These are phyloP conservation scores for Pseudocercospora musae DNA, from an alignment of 2,329 filamentous ascomycete species.

Conservation along the genomic window DNA sequence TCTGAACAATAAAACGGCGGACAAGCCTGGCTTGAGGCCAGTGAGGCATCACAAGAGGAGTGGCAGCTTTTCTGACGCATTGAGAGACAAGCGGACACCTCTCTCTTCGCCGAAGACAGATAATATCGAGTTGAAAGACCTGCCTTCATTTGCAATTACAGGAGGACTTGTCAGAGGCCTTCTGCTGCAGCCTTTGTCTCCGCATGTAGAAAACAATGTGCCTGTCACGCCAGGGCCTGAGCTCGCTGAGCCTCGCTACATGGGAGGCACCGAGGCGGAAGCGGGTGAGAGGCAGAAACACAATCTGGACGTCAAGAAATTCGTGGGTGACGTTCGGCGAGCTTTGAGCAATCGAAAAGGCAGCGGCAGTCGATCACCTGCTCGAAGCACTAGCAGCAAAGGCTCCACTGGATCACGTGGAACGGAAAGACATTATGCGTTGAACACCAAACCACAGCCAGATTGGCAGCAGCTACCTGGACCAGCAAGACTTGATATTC, in stretches of 20 bases:
- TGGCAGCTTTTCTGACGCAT: constrained; percentile 80
- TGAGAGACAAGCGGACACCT: constrained; percentile 64
- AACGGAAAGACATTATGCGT: constrained; percentile 4
- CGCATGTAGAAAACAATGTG: constrained; percentile 63
- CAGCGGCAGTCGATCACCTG: constrained; percentile 18
- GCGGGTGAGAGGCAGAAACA: constrained; percentile 34
- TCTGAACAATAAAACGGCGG: constrained; percentile 9
- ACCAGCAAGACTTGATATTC: constrained; percentile 54
- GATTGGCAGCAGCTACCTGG: constrained; percentile 31
- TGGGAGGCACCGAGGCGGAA: constrained; percentile 11
- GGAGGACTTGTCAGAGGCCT: constrained; percentile 86
- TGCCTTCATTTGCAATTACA: constrained; percentile 65
- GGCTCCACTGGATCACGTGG: constrained; percentile 41
- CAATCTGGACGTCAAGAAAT: constrained; percentile 72
- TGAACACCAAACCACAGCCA: constrained; percentile 13
- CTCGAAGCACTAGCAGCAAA: constrained; percentile 22
- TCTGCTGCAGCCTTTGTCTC: constrained; percentile 74
- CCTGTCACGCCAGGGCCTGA: constrained; percentile 48
- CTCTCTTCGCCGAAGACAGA: constrained; percentile 48
- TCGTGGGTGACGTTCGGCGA: constrained; percentile 81
- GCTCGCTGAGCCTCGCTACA: constrained; percentile 15
- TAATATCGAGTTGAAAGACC: constrained; percentile 33
- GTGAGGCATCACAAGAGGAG: constrained; percentile 71
- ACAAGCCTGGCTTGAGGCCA: constrained; percentile 13
- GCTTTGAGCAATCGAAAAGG: constrained; percentile 61